These are phyloP conservation scores for Phialemoniopsis sp. DNA, from an alignment of 2,329 filamentous ascomycete genomes.

Conservation along the genomic window DNA sequence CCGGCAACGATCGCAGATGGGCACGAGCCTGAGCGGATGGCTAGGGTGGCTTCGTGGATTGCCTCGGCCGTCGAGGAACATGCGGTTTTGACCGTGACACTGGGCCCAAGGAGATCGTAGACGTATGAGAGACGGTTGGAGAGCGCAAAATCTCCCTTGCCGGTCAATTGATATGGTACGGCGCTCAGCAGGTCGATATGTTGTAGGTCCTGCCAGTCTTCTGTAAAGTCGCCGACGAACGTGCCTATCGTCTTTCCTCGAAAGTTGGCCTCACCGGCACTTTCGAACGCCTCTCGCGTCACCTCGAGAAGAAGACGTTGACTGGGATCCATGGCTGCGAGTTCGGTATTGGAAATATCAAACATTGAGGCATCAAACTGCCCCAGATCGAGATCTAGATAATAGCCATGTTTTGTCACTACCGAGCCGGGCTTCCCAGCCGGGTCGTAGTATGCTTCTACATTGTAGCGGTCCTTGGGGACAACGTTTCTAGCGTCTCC, in stretches of 20 bases:
- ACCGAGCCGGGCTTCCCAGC: background rate
- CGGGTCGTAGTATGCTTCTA: no score
- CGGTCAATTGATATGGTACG: conserved; percentile 15
- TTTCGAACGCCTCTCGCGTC: conserved; percentile 9
- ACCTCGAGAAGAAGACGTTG: conserved; percentile 16
- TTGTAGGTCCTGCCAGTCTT: conserved; percentile 20
- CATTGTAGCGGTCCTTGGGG: no score
- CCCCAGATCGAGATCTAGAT: conserved; percentile 4
- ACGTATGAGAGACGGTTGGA: background rate
- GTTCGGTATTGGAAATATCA: conserved; percentile 3
- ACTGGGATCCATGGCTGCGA: conserved; percentile 7
- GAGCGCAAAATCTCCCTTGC: conserved; percentile 9
- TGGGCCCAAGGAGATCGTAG: background rate
- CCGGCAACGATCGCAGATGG: conserved; percentile 47
- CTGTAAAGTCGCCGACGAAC: conserved; percentile 23
- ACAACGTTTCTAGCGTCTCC: no score
- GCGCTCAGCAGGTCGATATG: conserved; percentile 13
- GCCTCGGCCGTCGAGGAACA: no score
- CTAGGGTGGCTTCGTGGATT: no score
- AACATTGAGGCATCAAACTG: conserved; percentile 10
- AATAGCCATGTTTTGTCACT: conserved; percentile 5
- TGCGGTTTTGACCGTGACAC: no score
- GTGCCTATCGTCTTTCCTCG: conserved; percentile 22
- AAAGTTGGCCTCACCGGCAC: conserved; percentile 16
- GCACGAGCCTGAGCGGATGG: no score